Conservation (phyloP, 208 protist genomes). For the Crithidia bombi region DNA sequence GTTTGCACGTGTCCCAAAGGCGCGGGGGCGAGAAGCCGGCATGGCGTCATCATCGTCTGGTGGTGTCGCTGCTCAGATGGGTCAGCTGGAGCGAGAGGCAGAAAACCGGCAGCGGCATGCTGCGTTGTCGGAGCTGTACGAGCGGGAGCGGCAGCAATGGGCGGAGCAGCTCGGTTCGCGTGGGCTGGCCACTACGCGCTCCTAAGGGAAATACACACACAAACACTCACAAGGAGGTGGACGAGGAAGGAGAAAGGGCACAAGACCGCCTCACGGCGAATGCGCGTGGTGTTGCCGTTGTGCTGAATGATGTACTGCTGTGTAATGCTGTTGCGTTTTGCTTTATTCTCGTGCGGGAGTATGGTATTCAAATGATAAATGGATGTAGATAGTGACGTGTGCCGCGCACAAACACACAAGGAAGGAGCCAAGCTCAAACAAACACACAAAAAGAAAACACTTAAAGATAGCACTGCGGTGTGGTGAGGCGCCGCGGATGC, state of each 20-base stretch:
- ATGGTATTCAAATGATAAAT: no score
- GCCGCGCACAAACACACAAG: neutral
- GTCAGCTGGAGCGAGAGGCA: slow-evolving; percentile 37
- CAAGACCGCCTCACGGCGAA: no score
- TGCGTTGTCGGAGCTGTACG: slow-evolving; percentile 73
- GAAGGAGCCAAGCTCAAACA: neutral
- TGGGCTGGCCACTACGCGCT: slow-evolving; percentile 36
- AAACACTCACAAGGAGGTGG: neutral
- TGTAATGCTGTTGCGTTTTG: neutral
- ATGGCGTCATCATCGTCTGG: neutral
- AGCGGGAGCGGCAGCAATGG: slow-evolving; percentile 65
- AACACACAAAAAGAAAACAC: neutral
- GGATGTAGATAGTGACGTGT: no score
- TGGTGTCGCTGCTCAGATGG: slow-evolving; percentile 5
- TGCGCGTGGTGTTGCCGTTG: no score
- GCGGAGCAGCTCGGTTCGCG: slow-evolving; percentile 49
- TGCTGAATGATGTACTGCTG: no score
- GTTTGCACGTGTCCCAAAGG: slow-evolving; percentile 18
- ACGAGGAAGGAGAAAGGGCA: neutral
- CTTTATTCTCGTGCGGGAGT: neutral
- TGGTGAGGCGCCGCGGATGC: no score
- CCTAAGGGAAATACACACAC: neutral
- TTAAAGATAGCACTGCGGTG: no score
- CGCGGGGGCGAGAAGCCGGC: neutral
- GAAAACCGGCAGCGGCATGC: slow-evolving; percentile 56